A percentile compares a stretch with the other conserved stretches of the same genome.
Conservation (phyloP, 208 protist genomes). For the Trypanosoma caninum region DNA sequence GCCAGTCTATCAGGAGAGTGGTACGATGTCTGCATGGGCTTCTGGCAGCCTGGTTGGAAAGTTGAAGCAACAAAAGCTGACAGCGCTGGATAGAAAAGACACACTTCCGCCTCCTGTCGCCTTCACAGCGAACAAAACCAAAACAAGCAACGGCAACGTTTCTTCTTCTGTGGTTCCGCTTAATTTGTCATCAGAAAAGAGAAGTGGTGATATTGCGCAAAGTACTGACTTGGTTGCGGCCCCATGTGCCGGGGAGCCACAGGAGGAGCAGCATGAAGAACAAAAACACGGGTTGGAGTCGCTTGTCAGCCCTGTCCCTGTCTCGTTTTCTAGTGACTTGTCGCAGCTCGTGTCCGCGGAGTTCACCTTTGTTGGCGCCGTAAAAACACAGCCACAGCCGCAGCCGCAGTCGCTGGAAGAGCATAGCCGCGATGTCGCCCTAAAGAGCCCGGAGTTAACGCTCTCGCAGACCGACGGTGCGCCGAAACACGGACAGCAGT, state of each 20-base stretch:
- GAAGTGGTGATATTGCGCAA: not conserved
- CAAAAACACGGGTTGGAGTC: too few relatives aligned
- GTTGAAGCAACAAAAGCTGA: slow-evolving; percentile 53
- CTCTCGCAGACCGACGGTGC: not conserved
- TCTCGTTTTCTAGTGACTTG: slow-evolving; percentile 44
- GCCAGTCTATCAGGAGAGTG: slow-evolving; percentile 8
- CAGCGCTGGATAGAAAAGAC: slow-evolving; percentile 6
- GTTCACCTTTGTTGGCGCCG: slow-evolving; percentile 26
- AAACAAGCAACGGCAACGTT: not conserved
- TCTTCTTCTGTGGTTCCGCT: too few relatives aligned
- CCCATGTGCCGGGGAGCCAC: not conserved
- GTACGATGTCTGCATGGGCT: slow-evolving; percentile 68
- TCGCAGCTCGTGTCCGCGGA: slow-evolving; percentile 19
- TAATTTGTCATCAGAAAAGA: too few relatives aligned
- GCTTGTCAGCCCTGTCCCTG: slow-evolving; percentile 25
- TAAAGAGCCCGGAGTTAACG: not conserved
- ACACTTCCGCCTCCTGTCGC: slow-evolving; percentile 1
- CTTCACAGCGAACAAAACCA: slow-evolving; percentile 7
- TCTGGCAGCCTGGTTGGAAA: slow-evolving; percentile 49
- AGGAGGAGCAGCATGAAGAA: not conserved
- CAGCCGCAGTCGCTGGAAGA: slow-evolving; percentile 8
- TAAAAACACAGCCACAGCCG: slow-evolving; percentile 8
- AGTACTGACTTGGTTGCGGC: too few relatives aligned
- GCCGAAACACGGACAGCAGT: slow-evolving; percentile 3
- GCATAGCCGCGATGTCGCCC: not conserved